Percentiles rank a stretch among this genome's conserved stretches.
These are phyloP conservation scores for Fremontodendron californicum DNA, from an alignment of 345 rosid genomes.

Conservation along the genomic window DNA sequence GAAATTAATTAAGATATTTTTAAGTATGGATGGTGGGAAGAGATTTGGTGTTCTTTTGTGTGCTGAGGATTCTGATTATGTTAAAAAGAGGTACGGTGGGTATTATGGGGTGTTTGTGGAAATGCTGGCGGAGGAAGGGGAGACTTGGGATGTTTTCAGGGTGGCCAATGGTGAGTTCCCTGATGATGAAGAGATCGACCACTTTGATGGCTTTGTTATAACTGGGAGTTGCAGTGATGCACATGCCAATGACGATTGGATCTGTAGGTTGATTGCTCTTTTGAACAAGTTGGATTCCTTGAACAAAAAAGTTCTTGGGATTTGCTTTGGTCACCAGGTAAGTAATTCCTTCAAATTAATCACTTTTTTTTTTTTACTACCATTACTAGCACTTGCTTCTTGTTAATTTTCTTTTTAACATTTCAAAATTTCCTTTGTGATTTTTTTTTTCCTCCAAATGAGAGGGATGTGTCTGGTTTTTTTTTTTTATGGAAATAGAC, in stretches of 20 bases:
- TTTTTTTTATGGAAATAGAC: too few relatives aligned
- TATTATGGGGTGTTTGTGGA: conserved; percentile 48
- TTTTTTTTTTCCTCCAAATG: background rate
- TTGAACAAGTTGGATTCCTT: conserved; percentile 42
- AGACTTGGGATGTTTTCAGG: conserved; percentile 49
- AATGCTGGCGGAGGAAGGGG: conserved; percentile 59
- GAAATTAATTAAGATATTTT: background rate
- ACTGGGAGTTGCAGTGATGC: conserved; percentile 71
- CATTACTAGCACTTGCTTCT: background rate
- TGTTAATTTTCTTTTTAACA: background rate
- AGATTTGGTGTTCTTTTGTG: conserved; percentile 59
- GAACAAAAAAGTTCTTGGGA: conserved; percentile 56
- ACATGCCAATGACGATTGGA: conserved; percentile 51
- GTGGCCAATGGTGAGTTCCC: conserved; percentile 52
- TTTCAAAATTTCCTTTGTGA: background rate
- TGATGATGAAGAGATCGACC: conserved; percentile 33
- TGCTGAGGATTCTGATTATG: conserved; percentile 62
- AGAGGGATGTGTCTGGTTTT: background rate
- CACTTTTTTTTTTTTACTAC: too few relatives aligned
- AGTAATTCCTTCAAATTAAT: conserved; percentile 17
- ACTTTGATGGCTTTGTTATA: conserved; percentile 59
- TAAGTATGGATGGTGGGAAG: conserved; percentile 15
- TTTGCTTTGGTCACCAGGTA: conserved; percentile 82
- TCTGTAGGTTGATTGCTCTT: conserved; percentile 44
- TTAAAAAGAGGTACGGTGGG: conserved; percentile 49